Base-by-base conservation (phyloP, 2,329 filamentous ascomycete genomes). In the Diaporthe citri region DNA sequence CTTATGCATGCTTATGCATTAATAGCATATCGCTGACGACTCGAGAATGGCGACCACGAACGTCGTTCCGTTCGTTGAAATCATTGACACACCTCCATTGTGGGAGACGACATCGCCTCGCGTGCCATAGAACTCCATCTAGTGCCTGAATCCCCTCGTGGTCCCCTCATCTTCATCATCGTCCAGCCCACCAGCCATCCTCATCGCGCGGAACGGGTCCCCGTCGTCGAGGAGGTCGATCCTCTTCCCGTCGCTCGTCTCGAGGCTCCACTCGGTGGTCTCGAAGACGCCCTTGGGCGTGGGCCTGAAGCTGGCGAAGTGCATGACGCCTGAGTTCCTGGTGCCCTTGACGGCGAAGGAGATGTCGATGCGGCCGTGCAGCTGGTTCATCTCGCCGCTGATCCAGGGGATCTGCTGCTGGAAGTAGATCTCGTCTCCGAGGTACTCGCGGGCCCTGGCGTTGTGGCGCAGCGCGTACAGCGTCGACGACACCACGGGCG, bases 391-490 rank as follows among this genome's bases (percentile, higher is more conserved):
- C 86, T 95, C 92, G 76, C 94, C 94, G 80, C 90, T 88, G 80
- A 97, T 96, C 94, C 94, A 96, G 59, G 94, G 94, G 81, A 96
- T 93, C 84, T 93, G 90, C 81, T 91, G 88, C 78, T 90, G 89
- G 85, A 96, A 96, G 84, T 95, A 95, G 81, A 97, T 93, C 85
- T 96, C 93, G 84, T 98, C 94, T 77, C 97, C 97, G 39, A 99
- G 90, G 60, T 93, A 86, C 74, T 92, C 92, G 80, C 96, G 92
- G 60, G 95, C 97, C 75, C 88, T 86, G 3, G 90, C 86, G 74
- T 93, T 95, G 3, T 94, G 97, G 77, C 97, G 94, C 77, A 99
- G 90, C 1, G 96, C 94, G 88, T 98, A 99, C 39, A 99, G 90
- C 6, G 95, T 97, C 73, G 94, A 95, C 73, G 92, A 92, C n/a